Evolutionary conservation across 768 basidiomycete species (phyloP).

Genomic region (Amanita pseudoporphyria): DNA sequence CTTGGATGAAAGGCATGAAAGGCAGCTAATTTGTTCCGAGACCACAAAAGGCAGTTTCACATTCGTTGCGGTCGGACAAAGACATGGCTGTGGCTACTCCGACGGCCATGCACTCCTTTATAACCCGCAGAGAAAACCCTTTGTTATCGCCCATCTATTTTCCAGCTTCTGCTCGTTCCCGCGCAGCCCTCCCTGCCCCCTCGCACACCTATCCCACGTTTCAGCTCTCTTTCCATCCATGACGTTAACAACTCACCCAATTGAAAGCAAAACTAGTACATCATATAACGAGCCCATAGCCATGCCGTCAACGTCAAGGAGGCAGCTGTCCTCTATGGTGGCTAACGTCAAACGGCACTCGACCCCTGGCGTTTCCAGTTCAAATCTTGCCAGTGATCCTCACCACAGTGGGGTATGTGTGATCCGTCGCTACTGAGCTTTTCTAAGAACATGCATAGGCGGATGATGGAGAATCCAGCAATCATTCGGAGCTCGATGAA

Average conservation of each 20-base stretch:
- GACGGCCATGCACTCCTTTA: constrained; percentile 1
- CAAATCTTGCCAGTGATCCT: background rate
- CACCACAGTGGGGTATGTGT: background rate
- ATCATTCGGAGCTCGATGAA: background rate
- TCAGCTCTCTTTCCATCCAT: background rate
- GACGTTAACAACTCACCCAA: background rate
- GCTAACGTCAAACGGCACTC: background rate
- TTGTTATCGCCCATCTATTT: background rate
- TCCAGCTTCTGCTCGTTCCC: background rate
- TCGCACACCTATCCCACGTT: background rate
- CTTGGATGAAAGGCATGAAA: too few relatives aligned
- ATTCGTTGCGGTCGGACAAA: constrained; percentile 6
- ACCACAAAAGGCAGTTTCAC: constrained; percentile 8
- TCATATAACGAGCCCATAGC: background rate
- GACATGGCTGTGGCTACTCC: constrained; percentile 2
- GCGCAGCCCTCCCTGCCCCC: background rate
- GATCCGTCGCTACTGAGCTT: background rate
- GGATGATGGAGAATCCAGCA: background rate
- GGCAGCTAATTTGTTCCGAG: background rate
- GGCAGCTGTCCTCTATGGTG: background rate
- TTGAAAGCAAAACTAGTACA: background rate
- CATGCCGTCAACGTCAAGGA: background rate
- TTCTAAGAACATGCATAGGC: background rate
- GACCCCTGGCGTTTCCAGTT: background rate
- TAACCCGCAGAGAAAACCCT: background rate